Evolutionary conservation across 2,329 filamentous ascomycete species (phyloP).

Genomic region (Fusarium haematococcum): DNA sequence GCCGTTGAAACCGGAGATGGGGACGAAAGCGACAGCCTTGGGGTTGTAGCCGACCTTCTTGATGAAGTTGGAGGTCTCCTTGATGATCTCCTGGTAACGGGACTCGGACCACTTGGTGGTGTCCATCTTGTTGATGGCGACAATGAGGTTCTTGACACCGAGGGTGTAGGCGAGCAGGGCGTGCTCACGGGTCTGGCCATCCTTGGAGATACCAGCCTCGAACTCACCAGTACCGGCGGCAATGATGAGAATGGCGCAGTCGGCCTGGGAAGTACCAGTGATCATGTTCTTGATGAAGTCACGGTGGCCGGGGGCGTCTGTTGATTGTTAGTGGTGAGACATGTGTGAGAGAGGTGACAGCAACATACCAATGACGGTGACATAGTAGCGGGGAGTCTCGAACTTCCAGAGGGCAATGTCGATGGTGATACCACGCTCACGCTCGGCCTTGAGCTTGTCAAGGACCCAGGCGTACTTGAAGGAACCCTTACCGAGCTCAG

Average conservation of each 20-base stretch:
- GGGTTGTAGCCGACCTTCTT: constrained; percentile 99
- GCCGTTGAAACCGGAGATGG: constrained; percentile 99
- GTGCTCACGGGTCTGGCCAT: constrained; percentile 99
- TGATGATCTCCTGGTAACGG: constrained; percentile 99
- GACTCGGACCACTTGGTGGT: constrained; percentile 98
- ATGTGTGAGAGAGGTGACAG: background rate
- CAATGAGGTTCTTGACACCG: constrained; percentile 99
- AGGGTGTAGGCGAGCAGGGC: constrained; percentile 99
- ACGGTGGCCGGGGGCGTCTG: constrained; percentile 98
- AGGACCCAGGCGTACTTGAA: constrained; percentile 99
- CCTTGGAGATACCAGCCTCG: constrained; percentile 99
- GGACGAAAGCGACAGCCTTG: constrained; percentile 97
- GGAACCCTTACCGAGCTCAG: constrained; percentile 99
- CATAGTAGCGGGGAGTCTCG: constrained; percentile 97
- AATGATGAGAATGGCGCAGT: constrained; percentile 99
- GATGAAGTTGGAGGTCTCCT: constrained; percentile 99
- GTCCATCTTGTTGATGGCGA: constrained; percentile 99
- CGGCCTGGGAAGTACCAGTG: constrained; percentile 99
- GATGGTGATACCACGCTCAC: constrained; percentile 99
- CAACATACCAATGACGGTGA: constrained; percentile 92
- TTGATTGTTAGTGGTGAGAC: constrained; percentile 45
- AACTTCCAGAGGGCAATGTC: constrained; percentile 99
- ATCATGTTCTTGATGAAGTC: constrained; percentile 99
- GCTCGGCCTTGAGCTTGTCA: constrained; percentile 99
- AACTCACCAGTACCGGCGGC: constrained; percentile 99